Conservation (phyloP, 176 grass and related monocot species). For the Lolium perenne region DNA sequence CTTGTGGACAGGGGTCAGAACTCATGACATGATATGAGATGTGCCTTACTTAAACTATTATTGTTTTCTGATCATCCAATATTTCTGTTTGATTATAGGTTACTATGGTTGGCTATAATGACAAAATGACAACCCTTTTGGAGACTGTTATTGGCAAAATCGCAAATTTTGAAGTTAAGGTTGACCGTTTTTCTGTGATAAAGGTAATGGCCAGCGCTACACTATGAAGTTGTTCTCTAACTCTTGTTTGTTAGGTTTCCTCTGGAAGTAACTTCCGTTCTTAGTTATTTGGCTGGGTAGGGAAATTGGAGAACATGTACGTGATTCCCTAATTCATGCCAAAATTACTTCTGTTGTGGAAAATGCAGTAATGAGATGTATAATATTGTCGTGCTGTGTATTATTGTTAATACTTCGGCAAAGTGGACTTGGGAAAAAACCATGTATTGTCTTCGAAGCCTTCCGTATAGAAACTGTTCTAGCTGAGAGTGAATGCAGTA, state of each 20-base stretch:
- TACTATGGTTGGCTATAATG: slow-evolving; percentile 89
- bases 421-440: slow-evolving; percentile 7
- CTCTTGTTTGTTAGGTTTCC: slow-evolving; percentile 28
- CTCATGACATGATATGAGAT: slow-evolving; percentile 24
- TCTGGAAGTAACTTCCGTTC: slow-evolving; percentile 17
- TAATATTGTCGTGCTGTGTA: slow-evolving; percentile 11
- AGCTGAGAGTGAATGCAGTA: neutral
- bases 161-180: slow-evolving; percentile 79
- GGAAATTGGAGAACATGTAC: slow-evolving; percentile 7
- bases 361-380: neutral
- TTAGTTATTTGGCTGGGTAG: slow-evolving; percentile 7
- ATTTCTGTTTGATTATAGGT: slow-evolving; percentile 59
- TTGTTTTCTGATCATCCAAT: slow-evolving; percentile 26
- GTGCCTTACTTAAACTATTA: slow-evolving; percentile 8
- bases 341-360: slow-evolving; percentile 24
- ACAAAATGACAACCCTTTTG: slow-evolving; percentile 96
- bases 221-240: slow-evolving; percentile 39
- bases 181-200: slow-evolving; percentile 89
- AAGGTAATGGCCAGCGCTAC: slow-evolving; percentile 63
- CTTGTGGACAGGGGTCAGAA: slow-evolving; percentile 11
- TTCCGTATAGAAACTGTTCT: neutral
- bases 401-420: slow-evolving; percentile 19
- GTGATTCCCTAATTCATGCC: neutral
- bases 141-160: slow-evolving; percentile 87
- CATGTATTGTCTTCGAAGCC: slow-evolving; percentile 10